Conservation (phyloP, 148 eudicot species). For the Chenopodium berlandieri region DNA sequence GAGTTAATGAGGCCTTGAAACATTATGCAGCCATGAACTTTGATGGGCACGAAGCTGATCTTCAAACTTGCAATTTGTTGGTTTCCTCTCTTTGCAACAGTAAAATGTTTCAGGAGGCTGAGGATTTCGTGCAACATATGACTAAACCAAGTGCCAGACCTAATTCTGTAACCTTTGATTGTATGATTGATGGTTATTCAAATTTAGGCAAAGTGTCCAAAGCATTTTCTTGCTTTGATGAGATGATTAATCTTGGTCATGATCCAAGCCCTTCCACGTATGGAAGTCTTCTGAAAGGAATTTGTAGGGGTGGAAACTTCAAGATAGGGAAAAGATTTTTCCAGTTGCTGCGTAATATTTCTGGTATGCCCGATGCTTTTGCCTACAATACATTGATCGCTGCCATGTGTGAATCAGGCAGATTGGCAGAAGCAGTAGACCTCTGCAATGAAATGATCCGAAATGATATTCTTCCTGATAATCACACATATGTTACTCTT, state of each 20-base stretch:
- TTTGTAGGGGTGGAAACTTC: constrained; percentile 55
- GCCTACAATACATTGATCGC: constrained; percentile 61
- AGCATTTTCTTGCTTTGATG: constrained; percentile 62
- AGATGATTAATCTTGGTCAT: constrained; percentile 56
- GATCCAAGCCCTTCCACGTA: constrained; percentile 61
- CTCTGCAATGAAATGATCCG: constrained; percentile 64
- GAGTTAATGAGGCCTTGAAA: constrained; percentile 50
- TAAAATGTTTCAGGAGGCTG: constrained; percentile 56
- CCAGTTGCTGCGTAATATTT: constrained; percentile 40
- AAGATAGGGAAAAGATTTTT: constrained; percentile 56
- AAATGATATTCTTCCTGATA: constrained; percentile 55
- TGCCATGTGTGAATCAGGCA: constrained; percentile 56
- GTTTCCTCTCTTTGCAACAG: constrained; percentile 55
- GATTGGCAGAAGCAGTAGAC: constrained; percentile 43
- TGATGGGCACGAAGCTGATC: constrained; percentile 36
- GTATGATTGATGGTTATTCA: constrained; percentile 59
- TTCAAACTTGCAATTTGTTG: constrained; percentile 53
- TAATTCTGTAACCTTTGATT: constrained; percentile 57
- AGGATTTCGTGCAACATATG: constrained; percentile 64
- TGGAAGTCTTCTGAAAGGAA: constrained; percentile 68
- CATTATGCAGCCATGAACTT: constrained; percentile 44
- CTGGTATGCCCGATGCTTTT: constrained; percentile 47
- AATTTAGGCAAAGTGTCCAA: constrained; percentile 45
- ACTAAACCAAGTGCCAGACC: constrained; percentile 43
- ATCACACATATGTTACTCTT: constrained; percentile 54